Evolutionary conservation across 108 stramenopile genomes (phyloP), one percentile per base, ranked within the genome.

Genomic region (Stephanodiscus minutulus): DNA sequence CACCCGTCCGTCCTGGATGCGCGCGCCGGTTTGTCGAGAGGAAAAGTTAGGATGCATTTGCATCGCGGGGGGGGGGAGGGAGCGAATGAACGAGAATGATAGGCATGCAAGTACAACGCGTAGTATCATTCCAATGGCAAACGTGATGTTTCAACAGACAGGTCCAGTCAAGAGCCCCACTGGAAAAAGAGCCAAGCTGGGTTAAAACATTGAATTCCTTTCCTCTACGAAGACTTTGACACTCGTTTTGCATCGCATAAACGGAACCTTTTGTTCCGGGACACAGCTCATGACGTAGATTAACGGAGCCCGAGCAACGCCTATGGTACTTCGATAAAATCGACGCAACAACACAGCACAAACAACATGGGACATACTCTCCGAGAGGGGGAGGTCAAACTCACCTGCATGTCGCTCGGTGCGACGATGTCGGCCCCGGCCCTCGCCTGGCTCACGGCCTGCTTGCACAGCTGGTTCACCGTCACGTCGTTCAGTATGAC

Each of bases 1-100:
- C 22, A 99, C 94, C 27, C 99, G 95, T 2, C 99, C 99, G 69
- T 99, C 99, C 89, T n/a, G n/a, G n/a, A n/a, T n/a, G n/a, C n/a
- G n/a, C n/a, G n/a, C n/a, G n/a, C n/a, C n/a, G n/a, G n/a, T n/a
- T n/a, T n/a, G n/a, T n/a, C n/a, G n/a, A n/a, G n/a, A n/a, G n/a
- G n/a, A n/a, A n/a, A n/a, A n/a, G n/a, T n/a, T n/a, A n/a, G n/a
- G n/a, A n/a, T n/a, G n/a, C n/a, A n/a, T n/a, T n/a, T n/a, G n/a
- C n/a, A n/a, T n/a, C n/a, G n/a, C n/a, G n/a, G n/a, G n/a, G n/a
- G n/a, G n/a, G n/a, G n/a, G n/a, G n/a, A n/a, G n/a, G n/a, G n/a
- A n/a, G n/a, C n/a, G n/a, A n/a, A n/a, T n/a, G n/a, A n/a, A n/a
- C n/a, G n/a, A n/a, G n/a, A n/a, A n/a, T n/a, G n/a, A n/a, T n/a